Percentiles rank a stretch among this genome's conserved stretches.
Evolutionary conservation across 1,284 basidiomycete species (phyloP).

Genomic region (Pseudozyma tsukubaensis): DNA sequence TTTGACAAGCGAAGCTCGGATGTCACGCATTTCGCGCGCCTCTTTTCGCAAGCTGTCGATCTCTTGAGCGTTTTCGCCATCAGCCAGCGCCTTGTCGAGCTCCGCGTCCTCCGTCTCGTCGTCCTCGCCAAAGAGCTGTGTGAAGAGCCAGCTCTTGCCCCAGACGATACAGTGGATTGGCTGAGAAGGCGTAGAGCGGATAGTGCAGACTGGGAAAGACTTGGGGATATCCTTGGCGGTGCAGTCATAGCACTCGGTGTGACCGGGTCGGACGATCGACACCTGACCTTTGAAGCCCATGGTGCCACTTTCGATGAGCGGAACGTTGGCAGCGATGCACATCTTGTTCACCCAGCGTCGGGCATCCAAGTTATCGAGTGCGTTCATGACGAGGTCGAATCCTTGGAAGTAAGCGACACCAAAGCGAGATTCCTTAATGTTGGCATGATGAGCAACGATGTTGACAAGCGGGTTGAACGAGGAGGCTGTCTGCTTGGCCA

Average conservation of each 20-base stretch:
- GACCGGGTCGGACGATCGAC: constrained; percentile 36
- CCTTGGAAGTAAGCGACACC: constrained; percentile 87
- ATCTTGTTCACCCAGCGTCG: constrained; percentile 81
- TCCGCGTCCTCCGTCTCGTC: constrained; percentile 73
- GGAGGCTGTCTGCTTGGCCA: constrained; percentile 87
- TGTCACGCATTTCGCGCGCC: constrained; percentile 84
- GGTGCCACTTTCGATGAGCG: constrained; percentile 95
- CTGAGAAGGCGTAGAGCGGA: constrained; percentile 94
- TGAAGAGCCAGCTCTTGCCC: constrained; percentile 97
- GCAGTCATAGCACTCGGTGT: constrained; percentile 67
- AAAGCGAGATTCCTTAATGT: constrained; percentile 93
- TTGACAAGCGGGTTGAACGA: constrained; percentile 91
- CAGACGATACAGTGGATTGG: constrained; percentile 99
- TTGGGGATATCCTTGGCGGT: constrained; percentile 83
- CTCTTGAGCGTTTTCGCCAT: constrained; percentile 89
- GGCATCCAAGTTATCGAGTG: constrained; percentile 82
- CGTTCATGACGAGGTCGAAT: constrained; percentile 94
- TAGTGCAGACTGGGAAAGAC: constrained; percentile 97
- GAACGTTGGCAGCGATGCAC: constrained; percentile 90
- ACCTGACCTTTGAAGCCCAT: constrained; percentile 87
- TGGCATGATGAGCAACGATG: constrained; percentile 90
- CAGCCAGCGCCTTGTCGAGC: constrained; percentile 84
- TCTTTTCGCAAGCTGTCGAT: constrained; percentile 89
- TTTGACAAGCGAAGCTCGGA: constrained; percentile 73
- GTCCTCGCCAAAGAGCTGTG: constrained; percentile 46